Conservation (phyloP, 1,284 basidiomycete genomes). For the Fistulina hepatica region DNA sequence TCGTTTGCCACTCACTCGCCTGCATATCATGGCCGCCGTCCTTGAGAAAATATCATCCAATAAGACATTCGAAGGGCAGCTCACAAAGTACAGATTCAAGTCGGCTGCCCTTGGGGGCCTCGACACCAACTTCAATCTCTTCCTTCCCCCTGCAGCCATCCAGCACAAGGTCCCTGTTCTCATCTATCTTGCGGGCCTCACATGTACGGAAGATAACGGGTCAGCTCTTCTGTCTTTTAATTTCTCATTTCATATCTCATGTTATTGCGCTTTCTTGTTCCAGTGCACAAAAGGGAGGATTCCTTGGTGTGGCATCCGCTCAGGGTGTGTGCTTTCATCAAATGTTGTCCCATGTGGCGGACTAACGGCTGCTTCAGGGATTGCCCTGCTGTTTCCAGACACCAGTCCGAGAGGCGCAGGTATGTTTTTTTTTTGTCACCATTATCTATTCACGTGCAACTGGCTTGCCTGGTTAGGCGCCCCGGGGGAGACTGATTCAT, state of each 20-base stretch:
- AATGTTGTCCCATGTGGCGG: no score
- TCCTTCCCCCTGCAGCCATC: constrained; percentile 61
- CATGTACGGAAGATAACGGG: constrained; percentile 96
- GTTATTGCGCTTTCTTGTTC: constrained; percentile 1
- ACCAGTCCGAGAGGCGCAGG: constrained; percentile 91
- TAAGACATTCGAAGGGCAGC: constrained; percentile 68
- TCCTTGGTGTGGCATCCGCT: constrained; percentile 65
- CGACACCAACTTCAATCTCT: constrained; percentile 81
- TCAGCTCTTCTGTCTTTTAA: constrained; percentile 24
- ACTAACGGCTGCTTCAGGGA: constrained; percentile 70
- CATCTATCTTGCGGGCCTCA: constrained; percentile 86
- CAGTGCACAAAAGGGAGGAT: constrained; percentile 82
- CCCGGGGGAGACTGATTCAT: constrained; percentile 77
- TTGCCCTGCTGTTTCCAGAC: constrained; percentile 93
- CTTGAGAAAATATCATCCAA: constrained; percentile 67
- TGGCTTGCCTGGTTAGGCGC: no score
- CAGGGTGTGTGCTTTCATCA: no score
- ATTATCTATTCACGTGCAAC: no score
- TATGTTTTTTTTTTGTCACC: no score
- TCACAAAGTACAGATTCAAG: constrained; percentile 85
- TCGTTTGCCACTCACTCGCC: no score
- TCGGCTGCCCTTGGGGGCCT: constrained; percentile 72
- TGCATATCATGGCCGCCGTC: no score
- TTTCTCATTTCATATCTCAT: constrained; percentile 1
- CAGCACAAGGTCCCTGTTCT: constrained; percentile 67